phyloP scores from a whole-genome alignment of 78 protist genomes.

The Cavenderia fasciculata region DNA sequence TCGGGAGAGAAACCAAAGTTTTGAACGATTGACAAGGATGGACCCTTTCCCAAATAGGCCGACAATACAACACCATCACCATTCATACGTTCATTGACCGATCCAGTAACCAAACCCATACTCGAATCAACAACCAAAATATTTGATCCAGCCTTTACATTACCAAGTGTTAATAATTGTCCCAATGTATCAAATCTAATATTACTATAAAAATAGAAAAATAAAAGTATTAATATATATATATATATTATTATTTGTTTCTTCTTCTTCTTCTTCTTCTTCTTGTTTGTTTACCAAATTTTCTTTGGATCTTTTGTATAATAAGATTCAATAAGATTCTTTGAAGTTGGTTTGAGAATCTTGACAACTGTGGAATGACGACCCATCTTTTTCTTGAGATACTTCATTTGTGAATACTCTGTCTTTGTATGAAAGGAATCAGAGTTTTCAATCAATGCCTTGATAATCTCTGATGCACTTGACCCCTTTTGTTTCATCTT shows the following conservation, averaged over 20 bases:
- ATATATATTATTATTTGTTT: neutral
- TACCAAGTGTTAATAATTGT: constrained; percentile 55
- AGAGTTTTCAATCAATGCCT: constrained; percentile 72
- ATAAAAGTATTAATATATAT: neutral
- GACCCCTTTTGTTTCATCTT: constrained; percentile 44
- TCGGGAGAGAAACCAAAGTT: constrained; percentile 39
- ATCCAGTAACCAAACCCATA: constrained; percentile 63
- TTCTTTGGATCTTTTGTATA: constrained; percentile 66
- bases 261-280: neutral
- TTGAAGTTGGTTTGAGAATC: constrained; percentile 42
- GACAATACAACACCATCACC: constrained; percentile 35
- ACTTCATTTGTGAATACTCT: constrained; percentile 54
- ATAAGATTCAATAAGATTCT: constrained; percentile 28
- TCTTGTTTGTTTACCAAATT: constrained; percentile 66
- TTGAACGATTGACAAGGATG: constrained; percentile 41
- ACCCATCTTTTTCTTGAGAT: constrained; percentile 62
- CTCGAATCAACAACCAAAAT: constrained; percentile 56
- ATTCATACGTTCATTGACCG: constrained; percentile 76
- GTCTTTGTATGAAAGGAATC: constrained; percentile 62
- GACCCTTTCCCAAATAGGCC: constrained; percentile 57
- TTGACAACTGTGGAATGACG: constrained; percentile 49
- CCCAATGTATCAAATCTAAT: constrained; percentile 77
- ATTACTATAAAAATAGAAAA: constrained; percentile 2
- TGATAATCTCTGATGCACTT: constrained; percentile 35
- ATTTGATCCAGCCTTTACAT: constrained; percentile 23